These are phyloP conservation scores for Rhodotorula toruloides DNA, from an alignment of 768 basidiomycete genomes.

Conservation along the genomic window DNA sequence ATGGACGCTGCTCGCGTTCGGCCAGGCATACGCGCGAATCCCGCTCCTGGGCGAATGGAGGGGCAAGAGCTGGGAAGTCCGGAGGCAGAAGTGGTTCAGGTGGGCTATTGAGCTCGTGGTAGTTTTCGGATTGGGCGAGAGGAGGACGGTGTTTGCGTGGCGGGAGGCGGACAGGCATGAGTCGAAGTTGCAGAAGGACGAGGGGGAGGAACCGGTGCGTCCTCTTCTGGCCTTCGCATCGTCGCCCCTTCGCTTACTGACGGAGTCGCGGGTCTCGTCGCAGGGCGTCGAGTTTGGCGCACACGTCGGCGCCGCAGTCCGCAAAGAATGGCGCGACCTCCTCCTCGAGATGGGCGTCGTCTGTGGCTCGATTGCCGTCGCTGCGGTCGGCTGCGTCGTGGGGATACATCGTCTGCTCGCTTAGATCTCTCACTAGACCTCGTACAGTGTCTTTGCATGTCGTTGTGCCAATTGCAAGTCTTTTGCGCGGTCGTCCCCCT, in stretches of 20 bases:
- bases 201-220: conserved; percentile 31
- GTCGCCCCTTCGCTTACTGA: background rate
- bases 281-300: conserved; percentile 24
- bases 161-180: conserved; percentile 31
- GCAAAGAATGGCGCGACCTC: conserved; percentile 12
- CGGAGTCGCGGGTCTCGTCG: background rate
- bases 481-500: no score
- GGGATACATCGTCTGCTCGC: background rate
- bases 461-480: no score
- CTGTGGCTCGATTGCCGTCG: background rate
- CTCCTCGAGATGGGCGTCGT: conserved; percentile 21
- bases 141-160: conserved; percentile 42
- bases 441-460: no score
- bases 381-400: background rate
- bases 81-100: conserved; percentile 38
- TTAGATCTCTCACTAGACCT: background rate
- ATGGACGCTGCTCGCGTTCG: conserved; percentile 39
- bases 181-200: conserved; percentile 33
- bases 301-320: background rate
- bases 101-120: conserved; percentile 43
- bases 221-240: background rate
- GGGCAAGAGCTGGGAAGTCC: conserved; percentile 41
- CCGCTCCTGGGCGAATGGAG: background rate
- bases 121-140: conserved; percentile 44
- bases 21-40: conserved; percentile 23